Conservation (phyloP, 2,329 filamentous ascomycete genomes). For the Trichoderma breve region DNA sequence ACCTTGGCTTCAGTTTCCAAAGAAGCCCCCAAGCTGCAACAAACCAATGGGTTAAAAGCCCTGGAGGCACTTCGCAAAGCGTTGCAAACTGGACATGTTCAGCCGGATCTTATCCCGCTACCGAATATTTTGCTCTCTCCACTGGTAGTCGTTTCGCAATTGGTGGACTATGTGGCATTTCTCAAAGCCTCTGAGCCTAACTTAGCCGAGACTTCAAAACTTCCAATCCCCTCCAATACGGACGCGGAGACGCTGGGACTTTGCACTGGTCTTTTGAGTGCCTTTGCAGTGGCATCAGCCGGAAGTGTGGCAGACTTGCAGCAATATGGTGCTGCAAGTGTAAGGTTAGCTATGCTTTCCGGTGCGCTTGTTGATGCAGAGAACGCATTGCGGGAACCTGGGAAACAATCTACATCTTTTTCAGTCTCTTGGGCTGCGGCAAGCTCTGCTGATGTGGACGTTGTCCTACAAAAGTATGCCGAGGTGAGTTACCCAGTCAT, state of each 20-base stretch:
- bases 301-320: background rate
- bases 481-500: background rate
- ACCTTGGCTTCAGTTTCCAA: too few relatives aligned
- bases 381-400: conserved; percentile 35
- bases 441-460: conserved; percentile 24
- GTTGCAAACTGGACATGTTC: too few relatives aligned
- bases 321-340: background rate
- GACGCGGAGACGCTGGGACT: background rate
- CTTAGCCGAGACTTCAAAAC: background rate
- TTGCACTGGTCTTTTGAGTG: background rate
- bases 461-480: conserved; percentile 27
- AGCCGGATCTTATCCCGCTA: conserved; percentile 13
- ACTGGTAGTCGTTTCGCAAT: conserved; percentile 39
- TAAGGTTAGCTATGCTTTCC: too few relatives aligned
- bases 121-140: conserved; percentile 37
- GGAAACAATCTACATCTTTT: conserved; percentile 25
- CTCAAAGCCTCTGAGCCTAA: background rate
- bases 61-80: too few relatives aligned
- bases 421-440: conserved; percentile 39
- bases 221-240: background rate
- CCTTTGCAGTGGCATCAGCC: background rate
- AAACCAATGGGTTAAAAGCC: too few relatives aligned
- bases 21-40: too few relatives aligned
- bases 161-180: conserved; percentile 32
- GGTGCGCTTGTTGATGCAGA: background rate